Evolutionary conservation across 2,329 filamentous ascomycete species (phyloP), one percentile per base, ranked within the genome.

Genomic region (Ophiostoma triangulosporum): DNA sequence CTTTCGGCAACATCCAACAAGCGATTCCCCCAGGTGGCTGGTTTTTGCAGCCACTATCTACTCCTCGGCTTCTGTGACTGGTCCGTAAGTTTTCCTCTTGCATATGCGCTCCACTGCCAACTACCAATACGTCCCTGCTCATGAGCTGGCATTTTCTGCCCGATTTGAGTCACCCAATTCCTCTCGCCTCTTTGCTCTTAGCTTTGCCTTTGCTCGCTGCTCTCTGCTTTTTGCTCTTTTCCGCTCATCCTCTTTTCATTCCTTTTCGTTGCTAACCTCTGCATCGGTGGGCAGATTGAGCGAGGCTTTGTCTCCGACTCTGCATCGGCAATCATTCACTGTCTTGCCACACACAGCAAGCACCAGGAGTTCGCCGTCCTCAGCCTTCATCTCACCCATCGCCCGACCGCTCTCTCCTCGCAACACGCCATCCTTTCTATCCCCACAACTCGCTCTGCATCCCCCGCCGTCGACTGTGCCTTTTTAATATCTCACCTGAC

Each of bases 81-180:
- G 54, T 35, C 36, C 36, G 51, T 56, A 43, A 51, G 54, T 53
- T 53, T 43, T 49, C 29, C 27, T 48, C 46, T 22, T 48, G 46
- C 46, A 48, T 48, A 48, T 29, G 22, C 46, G 29, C 46, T 48
- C 46, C 46, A 48, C 46, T 29, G 26, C 46, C 46, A 31, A 17
- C 26, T 46, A 8, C 40, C 24, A 26, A 27, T 45, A 45, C 43
- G 43, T 24, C n/a, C n/a, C n/a, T 43, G 38, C 26, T 20, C 43
- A 17, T 46, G 43, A 46, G 24, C n/a, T 27, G 43, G 43, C 24
- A n/a, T 51, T 43, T 32, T 15, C 31, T 31, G 35, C 33, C 43
- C 8, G 29, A 12, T 33, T 11, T 36, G 15, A n/a, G 7, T 27
- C 40, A 24, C 12, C 27, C 11, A n/a, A 24, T 48, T 43, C 9